A percentile compares a stretch with the other conserved stretches of the same genome.
phyloP scores from a whole-genome alignment of 495 filamentous ascomycete genomes.

The Baudoinia panamericana region DNA sequence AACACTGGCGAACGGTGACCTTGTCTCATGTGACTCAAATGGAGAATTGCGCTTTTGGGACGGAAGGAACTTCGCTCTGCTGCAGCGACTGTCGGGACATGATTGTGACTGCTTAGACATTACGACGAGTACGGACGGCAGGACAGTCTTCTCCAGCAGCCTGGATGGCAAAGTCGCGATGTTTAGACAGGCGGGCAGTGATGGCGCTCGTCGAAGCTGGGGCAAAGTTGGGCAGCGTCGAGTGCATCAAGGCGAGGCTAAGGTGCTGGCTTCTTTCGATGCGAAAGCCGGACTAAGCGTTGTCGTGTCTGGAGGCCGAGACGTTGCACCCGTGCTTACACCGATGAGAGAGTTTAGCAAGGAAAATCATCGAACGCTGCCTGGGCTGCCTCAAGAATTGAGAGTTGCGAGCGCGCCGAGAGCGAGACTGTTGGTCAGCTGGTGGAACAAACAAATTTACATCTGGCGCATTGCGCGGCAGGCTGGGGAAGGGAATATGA shows the following conservation, averaged over 20 bases:
- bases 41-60: constrained; percentile 90
- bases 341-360: constrained; percentile 69
- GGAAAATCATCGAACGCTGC: constrained; percentile 66
- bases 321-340: constrained; percentile 65
- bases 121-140: constrained; percentile 63
- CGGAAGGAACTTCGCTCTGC: constrained; percentile 73
- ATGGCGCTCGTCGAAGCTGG: constrained; percentile 55
- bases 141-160: constrained; percentile 76
- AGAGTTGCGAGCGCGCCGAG: constrained; percentile 55
- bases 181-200: constrained; percentile 50
- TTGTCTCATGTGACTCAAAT: constrained; percentile 88
- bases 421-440: constrained; percentile 66
- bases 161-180: constrained; percentile 78
- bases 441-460: constrained; percentile 81
- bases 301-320: constrained; percentile 82
- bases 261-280: constrained; percentile 76
- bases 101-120: constrained; percentile 83
- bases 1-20: constrained; percentile 69
- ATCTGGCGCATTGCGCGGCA: constrained; percentile 51
- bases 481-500: neutral
- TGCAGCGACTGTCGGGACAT: constrained; percentile 73
- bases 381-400: constrained; percentile 65
- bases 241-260: constrained; percentile 86
- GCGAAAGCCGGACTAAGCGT: constrained; percentile 59
- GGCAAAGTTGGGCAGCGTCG: constrained; percentile 67